Percentiles rank a stretch among this genome's conserved stretches.
These are phyloP conservation scores for Colletotrichum sublineola DNA, from an alignment of 2,329 filamentous ascomycete genomes.

Conservation along the genomic window DNA sequence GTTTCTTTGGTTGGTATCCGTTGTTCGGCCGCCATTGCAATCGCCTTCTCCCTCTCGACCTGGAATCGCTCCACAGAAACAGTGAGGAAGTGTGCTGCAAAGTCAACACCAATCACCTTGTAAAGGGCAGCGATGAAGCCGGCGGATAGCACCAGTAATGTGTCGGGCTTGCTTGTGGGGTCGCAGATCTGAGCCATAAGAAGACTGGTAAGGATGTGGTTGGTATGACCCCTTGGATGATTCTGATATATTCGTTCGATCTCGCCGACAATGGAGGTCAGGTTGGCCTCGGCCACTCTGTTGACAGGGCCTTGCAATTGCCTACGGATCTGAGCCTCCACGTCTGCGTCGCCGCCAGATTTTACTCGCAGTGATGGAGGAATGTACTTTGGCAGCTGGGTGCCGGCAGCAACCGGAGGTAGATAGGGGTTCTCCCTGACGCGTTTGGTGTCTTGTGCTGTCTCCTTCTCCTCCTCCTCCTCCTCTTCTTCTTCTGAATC, in stretches of 20 bases:
- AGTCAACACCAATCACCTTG: conserved; percentile 87
- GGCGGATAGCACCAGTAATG: conserved; percentile 90
- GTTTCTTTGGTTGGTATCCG: conserved; percentile 66
- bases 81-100: conserved; percentile 89
- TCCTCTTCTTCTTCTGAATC: conserved; percentile 50
- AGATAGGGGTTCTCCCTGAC: conserved; percentile 89
- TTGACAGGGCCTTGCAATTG: conserved; percentile 93
- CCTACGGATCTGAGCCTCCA: conserved; percentile 76
- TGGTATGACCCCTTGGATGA: conserved; percentile 90
- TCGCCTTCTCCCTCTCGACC: conserved; percentile 67
- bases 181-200: conserved; percentile 85
- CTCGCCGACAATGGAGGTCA: conserved; percentile 85
- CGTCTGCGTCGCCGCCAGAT: conserved; percentile 74
- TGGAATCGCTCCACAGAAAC: conserved; percentile 82
- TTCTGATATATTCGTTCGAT: conserved; percentile 87
- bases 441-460: conserved; percentile 57
- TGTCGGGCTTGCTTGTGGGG: conserved; percentile 82
- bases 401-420: conserved; percentile 69
- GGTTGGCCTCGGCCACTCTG: conserved; percentile 90
- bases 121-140: conserved; percentile 92
- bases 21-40: conserved; percentile 49
- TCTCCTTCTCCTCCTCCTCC: conserved; percentile 48
- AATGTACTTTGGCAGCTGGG: conserved; percentile 79
- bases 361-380: conserved; percentile 84
- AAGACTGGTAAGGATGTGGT: conserved; percentile 81